phyloP scores from a whole-genome alignment of 1,284 basidiomycete species.

The Athelia sp. region DNA sequence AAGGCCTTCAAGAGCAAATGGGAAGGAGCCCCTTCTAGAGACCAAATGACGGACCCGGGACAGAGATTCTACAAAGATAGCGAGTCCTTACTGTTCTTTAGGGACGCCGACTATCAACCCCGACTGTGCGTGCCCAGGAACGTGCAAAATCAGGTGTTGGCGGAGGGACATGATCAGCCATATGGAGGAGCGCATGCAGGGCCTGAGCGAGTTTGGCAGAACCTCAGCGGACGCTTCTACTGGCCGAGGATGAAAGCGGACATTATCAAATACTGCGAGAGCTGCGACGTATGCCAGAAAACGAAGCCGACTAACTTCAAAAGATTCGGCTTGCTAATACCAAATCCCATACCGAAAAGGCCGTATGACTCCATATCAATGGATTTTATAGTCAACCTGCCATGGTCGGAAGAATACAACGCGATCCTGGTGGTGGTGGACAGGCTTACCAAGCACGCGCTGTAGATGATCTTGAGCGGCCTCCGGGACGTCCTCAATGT shows the following conservation, averaged over 20 bases:
- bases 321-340: constrained; percentile 28
- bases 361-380: constrained; percentile 38
- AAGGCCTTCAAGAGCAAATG: neutral
- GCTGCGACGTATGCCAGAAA: constrained; percentile 35
- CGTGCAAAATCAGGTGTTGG: constrained; percentile 1
- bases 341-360: constrained; percentile 27
- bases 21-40: neutral
- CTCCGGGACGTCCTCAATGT: constrained; percentile 4
- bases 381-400: constrained; percentile 41
- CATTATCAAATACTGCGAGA: constrained; percentile 17
- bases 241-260: constrained; percentile 28
- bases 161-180: constrained; percentile 8
- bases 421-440: constrained; percentile 32
- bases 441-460: constrained; percentile 29
- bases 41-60: constrained; percentile 1
- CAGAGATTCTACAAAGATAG: constrained; percentile 12
- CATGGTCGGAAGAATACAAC: constrained; percentile 26
- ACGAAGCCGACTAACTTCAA: constrained; percentile 23
- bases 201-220: constrained; percentile 10
- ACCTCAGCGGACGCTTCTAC: constrained; percentile 17
- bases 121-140: constrained; percentile 16
- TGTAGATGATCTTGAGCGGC: constrained; percentile 24
- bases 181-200: constrained; percentile 9
- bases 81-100: constrained; percentile 14
- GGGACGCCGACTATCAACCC: constrained; percentile 14